Base-by-base conservation (phyloP, 495 filamentous ascomycete species). In the Glarea lozoyensis region DNA sequence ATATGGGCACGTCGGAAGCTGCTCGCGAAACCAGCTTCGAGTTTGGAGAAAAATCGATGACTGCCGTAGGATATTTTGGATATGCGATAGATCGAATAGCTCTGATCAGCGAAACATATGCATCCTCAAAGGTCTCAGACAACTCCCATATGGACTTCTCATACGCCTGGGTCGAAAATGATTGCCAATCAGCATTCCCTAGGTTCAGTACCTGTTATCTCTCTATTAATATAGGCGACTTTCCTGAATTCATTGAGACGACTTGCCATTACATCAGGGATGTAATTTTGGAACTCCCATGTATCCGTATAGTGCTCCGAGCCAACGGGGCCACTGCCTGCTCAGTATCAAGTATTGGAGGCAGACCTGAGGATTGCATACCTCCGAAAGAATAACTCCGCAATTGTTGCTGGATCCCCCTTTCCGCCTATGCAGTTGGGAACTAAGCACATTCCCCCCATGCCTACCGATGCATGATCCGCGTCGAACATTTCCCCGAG, bases 341-440 rank as follows among this genome's bases (percentile, higher is more conserved):
- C n/a, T n/a, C n/a, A n/a, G n/a, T n/a, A n/a, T n/a, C n/a, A n/a
- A n/a, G n/a, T n/a, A n/a, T n/a, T n/a, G n/a, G n/a, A n/a, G n/a
- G n/a, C n/a, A n/a, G n/a, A n/a, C n/a, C n/a, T n/a, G n/a, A n/a
- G n/a, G n/a, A n/a, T n/a, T n/a, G n/a, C n/a, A n/a, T n/a, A 64
- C 63, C 63, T 66, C 37, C 61, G 55, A 42, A 66, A 66, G 48
- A 66, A 65, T 4, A 61, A 52, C 49, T 66, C 63, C 6, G 55
- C 60, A n/a, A 66, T 52, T 18, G 57, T 59, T 17, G 37, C 53
- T 11, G 61, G 61, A 20, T 43, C 40, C 22, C 61, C 63, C 23
- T 42, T 39, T 15, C 61, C 61, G 1, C 61, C 59, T 20, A 64
- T 58, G 34, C 63, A 66, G 18, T 60, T 47, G 27, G 55, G 50